Evolutionary conservation across 768 basidiomycete species (phyloP).

Genomic region (Tricholoma saponaceum): DNA sequence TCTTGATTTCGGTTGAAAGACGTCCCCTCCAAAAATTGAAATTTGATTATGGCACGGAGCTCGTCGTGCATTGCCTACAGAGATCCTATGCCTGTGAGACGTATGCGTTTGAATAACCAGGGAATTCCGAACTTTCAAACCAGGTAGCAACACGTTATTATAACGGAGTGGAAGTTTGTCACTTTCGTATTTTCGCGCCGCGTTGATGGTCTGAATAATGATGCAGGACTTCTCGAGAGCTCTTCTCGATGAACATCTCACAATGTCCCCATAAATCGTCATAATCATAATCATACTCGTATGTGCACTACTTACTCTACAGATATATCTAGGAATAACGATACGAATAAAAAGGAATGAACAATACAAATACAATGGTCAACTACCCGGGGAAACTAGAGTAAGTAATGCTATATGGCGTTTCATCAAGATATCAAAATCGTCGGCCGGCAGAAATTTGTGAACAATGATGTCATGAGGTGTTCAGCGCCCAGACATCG

Average conservation of each 20-base stretch:
- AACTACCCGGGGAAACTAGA: neutral
- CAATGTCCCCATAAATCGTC: neutral
- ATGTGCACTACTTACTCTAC: neutral
- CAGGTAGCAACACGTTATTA: too few relatives aligned
- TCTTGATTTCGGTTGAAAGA: too few relatives aligned
- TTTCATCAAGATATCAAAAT: neutral
- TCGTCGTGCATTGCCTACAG: too few relatives aligned
- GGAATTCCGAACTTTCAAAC: too few relatives aligned
- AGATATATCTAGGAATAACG: neutral
- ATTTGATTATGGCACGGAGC: too few relatives aligned
- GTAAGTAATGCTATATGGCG: neutral
- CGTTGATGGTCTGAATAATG: too few relatives aligned
- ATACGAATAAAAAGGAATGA: neutral
- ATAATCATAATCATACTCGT: neutral
- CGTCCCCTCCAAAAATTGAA: too few relatives aligned
- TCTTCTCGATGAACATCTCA: neutral
- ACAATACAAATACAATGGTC: neutral
- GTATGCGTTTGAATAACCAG: too few relatives aligned
- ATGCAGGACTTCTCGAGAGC: neutral
- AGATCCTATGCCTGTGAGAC: too few relatives aligned
- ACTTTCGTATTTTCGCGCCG: too few relatives aligned
- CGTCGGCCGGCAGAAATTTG: too few relatives aligned
- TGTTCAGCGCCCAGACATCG: constrained; percentile 27
- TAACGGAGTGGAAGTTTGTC: too few relatives aligned
- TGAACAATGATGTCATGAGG: constrained; percentile 1